A percentile compares a stretch with the other conserved stretches of the same genome.
Evolutionary conservation across 257 asterid species (phyloP).

Genomic region (Ophiorrhiza pumila): DNA sequence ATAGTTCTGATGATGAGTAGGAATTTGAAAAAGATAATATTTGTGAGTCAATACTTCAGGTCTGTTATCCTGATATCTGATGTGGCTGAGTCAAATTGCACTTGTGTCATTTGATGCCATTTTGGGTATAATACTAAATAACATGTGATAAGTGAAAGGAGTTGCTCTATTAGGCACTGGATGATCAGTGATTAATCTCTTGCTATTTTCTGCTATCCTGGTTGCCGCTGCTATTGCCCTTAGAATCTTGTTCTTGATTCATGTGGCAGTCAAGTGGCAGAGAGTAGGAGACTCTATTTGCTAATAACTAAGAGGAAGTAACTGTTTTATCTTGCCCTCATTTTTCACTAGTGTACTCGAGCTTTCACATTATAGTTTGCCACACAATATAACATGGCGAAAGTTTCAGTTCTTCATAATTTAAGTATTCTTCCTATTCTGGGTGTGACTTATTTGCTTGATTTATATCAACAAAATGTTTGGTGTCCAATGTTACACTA

Average conservation of each 20-base stretch:
- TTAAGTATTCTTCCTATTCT: background rate
- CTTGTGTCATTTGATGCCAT: background rate
- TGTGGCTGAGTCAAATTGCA: background rate
- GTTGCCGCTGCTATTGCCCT: background rate
- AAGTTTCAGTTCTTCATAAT: background rate
- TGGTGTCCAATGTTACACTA: background rate
- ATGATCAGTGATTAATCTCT: background rate
- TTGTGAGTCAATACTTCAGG: background rate
- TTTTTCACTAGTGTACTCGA: background rate
- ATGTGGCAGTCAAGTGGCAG: background rate
- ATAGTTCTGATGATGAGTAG: too few species aligned
- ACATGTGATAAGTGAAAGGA: background rate
- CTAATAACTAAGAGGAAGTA: background rate
- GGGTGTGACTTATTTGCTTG: background rate
- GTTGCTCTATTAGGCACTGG: background rate
- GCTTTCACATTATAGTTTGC: background rate
- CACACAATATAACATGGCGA: background rate
- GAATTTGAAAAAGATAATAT: background rate
- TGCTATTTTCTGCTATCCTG: background rate
- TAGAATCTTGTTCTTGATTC: background rate
- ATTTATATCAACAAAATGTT: background rate
- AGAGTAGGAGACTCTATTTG: background rate
- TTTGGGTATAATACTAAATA: background rate
- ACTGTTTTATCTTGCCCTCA: background rate
- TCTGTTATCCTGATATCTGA: background rate